Evolutionary conservation across 2,329 filamentous ascomycete species (phyloP).

Genomic region (Chalara sp.): DNA sequence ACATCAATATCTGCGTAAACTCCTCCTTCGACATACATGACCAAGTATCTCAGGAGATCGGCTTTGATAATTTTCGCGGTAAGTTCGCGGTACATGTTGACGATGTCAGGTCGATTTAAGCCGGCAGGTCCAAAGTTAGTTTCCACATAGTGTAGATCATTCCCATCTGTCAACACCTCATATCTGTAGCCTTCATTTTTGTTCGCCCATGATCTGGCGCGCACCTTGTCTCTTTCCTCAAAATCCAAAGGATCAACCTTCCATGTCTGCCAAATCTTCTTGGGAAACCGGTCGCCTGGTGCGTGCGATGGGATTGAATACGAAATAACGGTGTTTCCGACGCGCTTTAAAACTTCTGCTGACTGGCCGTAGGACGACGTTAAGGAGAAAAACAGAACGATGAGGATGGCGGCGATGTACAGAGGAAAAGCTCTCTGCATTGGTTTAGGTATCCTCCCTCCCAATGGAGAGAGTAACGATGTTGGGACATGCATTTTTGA

Average conservation of each 20-base stretch:
- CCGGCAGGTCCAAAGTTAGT: slow-evolving; percentile 58
- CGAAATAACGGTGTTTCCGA: neutral
- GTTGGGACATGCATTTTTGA: neutral
- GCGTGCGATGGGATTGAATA: neutral
- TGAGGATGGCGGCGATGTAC: slow-evolving; percentile 17
- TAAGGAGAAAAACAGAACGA: slow-evolving; percentile 19
- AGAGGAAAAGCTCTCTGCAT: slow-evolving; percentile 21
- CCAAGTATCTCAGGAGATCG: slow-evolving; percentile 57
- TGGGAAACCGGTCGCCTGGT: slow-evolving; percentile 40
- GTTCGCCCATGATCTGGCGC: slow-evolving; percentile 56
- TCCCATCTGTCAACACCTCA: slow-evolving; percentile 50
- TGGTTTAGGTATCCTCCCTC: slow-evolving; percentile 9
- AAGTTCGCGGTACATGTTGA: slow-evolving; percentile 52
- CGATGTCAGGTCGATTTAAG: slow-evolving; percentile 60
- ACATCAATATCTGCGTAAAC: slow-evolving; percentile 55
- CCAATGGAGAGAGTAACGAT: neutral
- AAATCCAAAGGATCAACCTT: slow-evolving; percentile 62
- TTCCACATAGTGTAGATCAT: slow-evolving; percentile 61
- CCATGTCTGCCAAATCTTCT: slow-evolving; percentile 75
- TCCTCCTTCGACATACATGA: slow-evolving; percentile 53
- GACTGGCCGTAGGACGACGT: slow-evolving; percentile 10
- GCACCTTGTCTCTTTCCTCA: slow-evolving; percentile 53
- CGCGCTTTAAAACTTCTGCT: slow-evolving; percentile 3
- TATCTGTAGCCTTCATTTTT: slow-evolving; percentile 58
- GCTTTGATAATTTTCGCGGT: slow-evolving; percentile 61